Evolutionary conservation across 805 yeast species (phyloP), one percentile per base, ranked within the genome.

Genomic region (Candida quercuum): DNA sequence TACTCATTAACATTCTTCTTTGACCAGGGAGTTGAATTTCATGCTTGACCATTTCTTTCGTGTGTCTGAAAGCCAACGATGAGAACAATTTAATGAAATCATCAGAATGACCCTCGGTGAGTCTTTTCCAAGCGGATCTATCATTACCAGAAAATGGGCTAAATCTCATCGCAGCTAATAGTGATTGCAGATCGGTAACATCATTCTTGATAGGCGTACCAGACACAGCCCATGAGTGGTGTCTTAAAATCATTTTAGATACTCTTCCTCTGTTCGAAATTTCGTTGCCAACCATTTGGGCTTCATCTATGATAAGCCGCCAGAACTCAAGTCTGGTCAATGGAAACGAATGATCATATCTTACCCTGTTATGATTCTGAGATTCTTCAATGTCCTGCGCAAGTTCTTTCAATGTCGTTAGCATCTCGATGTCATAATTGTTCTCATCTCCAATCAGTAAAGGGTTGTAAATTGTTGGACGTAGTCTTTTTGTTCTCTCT

Each of bases 171-270:
- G 86, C 91, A 12, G 76, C 71, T 24, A 89, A 54, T 5, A 87
- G 68, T 0, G 95, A 82, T 31, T 73, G 76, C 33, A 89, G 66
- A 57, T 91, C 96, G 23, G 67, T 57, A 29, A 84, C 60, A 28
- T 76, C 70, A 43, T 73, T 74, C 46, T 80, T 78, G 13, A 88
- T 81, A 0, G 97, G 95, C 0, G 99, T 93, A 6, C 99, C 99
- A 1, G 96, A 86, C 1, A 89, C 96, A 13, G 95, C 97, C 98
- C 98, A 93, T 0, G 96, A 78, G 61, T 93, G 97, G 32, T 77
- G 74, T 36, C 96, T 68, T 5, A 96, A 91, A 19, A 93, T 74
- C 26, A 85, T 63, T 3, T 84, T 67, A 0, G 96, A 87, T 39
- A 88, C 85, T 39, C 74, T 78, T 16, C 95, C 87, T 2, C 93